Evolutionary conservation across 768 basidiomycete genomes (phyloP), one percentile per base, ranked within the genome.

Genomic region (Mycena albidolilacea): DNA sequence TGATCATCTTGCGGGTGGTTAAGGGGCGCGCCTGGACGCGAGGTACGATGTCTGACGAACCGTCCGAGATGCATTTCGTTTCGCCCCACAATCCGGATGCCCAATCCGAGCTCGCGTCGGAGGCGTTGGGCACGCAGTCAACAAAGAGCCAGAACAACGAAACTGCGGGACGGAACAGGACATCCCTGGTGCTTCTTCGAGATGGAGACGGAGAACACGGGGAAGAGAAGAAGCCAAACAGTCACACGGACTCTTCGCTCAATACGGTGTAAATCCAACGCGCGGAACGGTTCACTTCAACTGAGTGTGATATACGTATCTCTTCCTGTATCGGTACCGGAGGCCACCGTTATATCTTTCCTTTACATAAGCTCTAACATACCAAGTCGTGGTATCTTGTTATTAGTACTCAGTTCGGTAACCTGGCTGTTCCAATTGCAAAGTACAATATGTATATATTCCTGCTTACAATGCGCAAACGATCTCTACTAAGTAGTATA

Each of bases 1-100:
- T 83, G 70, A 83, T 83, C 69, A 78, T 81, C 30, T 75, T 82
- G 7, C 83, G 83, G 21, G 81, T 83, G 11, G 78, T 81, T 17
- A 78, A 79, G 23, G 78, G 80, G 5, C 76, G 76, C 30, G 80
- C 82, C 9, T 84, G 82, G 80, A 77, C 79, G 12, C 78, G 70
- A 64, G 80, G 77, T 39, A 82, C 77, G 7, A 61, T 72, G 48
- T 35, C 70, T 6, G 70, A 59, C 0, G 65, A 60, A 19, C 64
- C 14, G 1, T 65, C 70, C 6, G 57, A 48, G 21, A 21, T 71
- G 38, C 44, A 64, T 8, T 71, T 71, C n/a, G 70, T 23, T 14
- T 50, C 57, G 21, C 63, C 54, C 3, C 14, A 57, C 41, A 57
- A 38, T 39, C 39, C 55, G 3, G 57, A 21, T 5, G 23, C 55